Evolutionary conservation across 495 filamentous ascomycete species (phyloP).

Genomic region (Polyplosphaeria fusca): DNA sequence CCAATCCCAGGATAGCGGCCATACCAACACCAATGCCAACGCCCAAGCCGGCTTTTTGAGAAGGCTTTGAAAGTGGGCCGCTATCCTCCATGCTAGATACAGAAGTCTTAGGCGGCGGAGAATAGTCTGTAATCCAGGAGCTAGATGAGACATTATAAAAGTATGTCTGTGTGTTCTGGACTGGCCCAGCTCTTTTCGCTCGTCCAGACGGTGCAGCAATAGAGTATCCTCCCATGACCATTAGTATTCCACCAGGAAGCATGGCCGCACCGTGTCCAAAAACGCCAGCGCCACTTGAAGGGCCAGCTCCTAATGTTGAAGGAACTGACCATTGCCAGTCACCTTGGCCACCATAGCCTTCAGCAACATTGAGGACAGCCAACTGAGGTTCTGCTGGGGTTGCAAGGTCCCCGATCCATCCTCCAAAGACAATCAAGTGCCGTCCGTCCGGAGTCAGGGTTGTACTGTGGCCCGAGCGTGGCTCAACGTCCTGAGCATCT

Average conservation of each 20-base stretch:
- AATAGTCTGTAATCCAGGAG: constrained; percentile 68
- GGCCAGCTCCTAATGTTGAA: constrained; percentile 39
- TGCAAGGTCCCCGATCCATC: constrained; percentile 80
- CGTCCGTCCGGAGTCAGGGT: constrained; percentile 73
- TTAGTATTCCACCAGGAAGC: constrained; percentile 84
- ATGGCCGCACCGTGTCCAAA: constrained; percentile 84
- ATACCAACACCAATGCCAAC: constrained; percentile 71
- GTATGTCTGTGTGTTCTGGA: constrained; percentile 49
- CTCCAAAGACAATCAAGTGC: constrained; percentile 73
- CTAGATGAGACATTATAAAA: constrained; percentile 79
- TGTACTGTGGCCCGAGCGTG: constrained; percentile 81
- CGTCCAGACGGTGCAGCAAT: constrained; percentile 54
- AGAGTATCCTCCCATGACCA: constrained; percentile 77
- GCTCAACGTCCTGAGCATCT: constrained; percentile 52
- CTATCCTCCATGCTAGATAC: constrained; percentile 1
- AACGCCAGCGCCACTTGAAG: constrained; percentile 56
- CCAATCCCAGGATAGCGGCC: constrained; percentile 50
- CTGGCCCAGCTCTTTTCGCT: constrained; percentile 34
- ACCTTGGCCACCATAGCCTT: constrained; percentile 60
- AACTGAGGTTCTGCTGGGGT: constrained; percentile 77
- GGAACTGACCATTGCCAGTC: constrained; percentile 77
- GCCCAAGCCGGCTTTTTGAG: constrained; percentile 64
- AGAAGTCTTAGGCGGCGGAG: constrained; percentile 47
- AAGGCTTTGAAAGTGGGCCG: constrained; percentile 37
- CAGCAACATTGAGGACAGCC: constrained; percentile 67